These are phyloP conservation scores for Ogataea pini DNA, from an alignment of 805 yeast genomes.

Conservation along the genomic window DNA sequence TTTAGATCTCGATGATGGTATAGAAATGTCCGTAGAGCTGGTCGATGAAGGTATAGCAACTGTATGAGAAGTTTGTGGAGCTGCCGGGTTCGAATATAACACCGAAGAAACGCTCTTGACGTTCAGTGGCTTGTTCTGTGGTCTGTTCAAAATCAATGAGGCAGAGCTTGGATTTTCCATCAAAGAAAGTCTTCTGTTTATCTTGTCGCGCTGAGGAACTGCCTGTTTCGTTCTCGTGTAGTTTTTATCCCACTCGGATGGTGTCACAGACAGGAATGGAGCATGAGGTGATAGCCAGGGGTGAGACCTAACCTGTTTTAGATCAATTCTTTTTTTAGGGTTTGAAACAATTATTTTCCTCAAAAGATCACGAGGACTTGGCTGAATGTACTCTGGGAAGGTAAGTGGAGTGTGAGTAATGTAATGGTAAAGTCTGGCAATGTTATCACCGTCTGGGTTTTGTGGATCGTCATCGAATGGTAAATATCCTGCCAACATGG, in stretches of 20 bases:
- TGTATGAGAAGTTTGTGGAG: slow-evolving; percentile 62
- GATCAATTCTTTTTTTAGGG: slow-evolving; percentile 71
- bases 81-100: slow-evolving; percentile 55
- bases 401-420: slow-evolving; percentile 90
- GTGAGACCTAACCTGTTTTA: slow-evolving; percentile 74
- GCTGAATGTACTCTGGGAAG: slow-evolving; percentile 90
- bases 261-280: slow-evolving; percentile 78
- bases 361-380: slow-evolving; percentile 86
- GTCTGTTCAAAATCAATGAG: slow-evolving; percentile 38
- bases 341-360: slow-evolving; percentile 83
- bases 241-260: slow-evolving; percentile 84
- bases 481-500: slow-evolving; percentile 95
- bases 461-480: slow-evolving; percentile 98
- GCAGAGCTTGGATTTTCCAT: slow-evolving; percentile 47
- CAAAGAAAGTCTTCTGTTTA: slow-evolving; percentile 41
- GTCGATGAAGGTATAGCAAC: slow-evolving; percentile 36
- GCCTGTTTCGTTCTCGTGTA: slow-evolving; percentile 42
- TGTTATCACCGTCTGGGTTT: slow-evolving; percentile 95
- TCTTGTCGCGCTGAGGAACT: slow-evolving; percentile 26
- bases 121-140: slow-evolving; percentile 37
- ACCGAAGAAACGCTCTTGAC: slow-evolving; percentile 39
- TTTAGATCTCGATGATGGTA: slow-evolving; percentile 25
- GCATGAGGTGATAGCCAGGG: slow-evolving; percentile 88
- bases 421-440: slow-evolving; percentile 85
- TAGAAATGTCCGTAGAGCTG: slow-evolving; percentile 16